A percentile compares a stretch with the other conserved stretches of the same genome.
Conservation (phyloP, 2,329 filamentous ascomycete genomes). For the Fusarium sp. region DNA sequence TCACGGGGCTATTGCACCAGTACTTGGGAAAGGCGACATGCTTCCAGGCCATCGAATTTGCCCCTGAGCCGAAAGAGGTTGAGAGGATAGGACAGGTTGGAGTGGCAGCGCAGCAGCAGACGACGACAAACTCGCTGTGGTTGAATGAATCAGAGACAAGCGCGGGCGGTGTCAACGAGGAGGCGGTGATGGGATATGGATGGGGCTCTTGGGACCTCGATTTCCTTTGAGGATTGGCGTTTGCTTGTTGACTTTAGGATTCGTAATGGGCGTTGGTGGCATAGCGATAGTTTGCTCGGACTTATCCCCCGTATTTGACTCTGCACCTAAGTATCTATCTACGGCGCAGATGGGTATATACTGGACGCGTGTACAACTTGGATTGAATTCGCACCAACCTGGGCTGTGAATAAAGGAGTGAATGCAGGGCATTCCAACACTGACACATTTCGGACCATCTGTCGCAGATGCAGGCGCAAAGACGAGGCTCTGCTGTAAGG, state of each 20-base stretch:
- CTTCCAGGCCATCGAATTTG: conserved; percentile 44
- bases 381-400: no score
- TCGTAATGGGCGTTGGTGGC: background rate
- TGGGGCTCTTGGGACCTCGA: conserved; percentile 49
- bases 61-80: conserved; percentile 32
- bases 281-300: background rate
- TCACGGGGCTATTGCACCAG: conserved; percentile 52
- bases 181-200: conserved; percentile 42
- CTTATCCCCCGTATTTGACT: no score
- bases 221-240: conserved; percentile 37
- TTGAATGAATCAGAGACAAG: conserved; percentile 33
- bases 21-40: conserved; percentile 54
- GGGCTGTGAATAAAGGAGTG: background rate
- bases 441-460: conserved; percentile 10
- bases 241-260: background rate
- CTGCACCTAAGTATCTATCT: no score
- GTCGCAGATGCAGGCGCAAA: conserved; percentile 12
- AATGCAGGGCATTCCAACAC: conserved; percentile 19
- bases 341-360: no score
- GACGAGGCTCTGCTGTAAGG: conserved; percentile 35
- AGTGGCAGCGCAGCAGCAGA: conserved; percentile 33
- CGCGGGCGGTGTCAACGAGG: conserved; percentile 37
- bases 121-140: conserved; percentile 41
- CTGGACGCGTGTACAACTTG: no score
- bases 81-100: conserved; percentile 23